Conservation (phyloP, 371 early-diverging fungal genomes). For the Vairimorpha apis region DNA sequence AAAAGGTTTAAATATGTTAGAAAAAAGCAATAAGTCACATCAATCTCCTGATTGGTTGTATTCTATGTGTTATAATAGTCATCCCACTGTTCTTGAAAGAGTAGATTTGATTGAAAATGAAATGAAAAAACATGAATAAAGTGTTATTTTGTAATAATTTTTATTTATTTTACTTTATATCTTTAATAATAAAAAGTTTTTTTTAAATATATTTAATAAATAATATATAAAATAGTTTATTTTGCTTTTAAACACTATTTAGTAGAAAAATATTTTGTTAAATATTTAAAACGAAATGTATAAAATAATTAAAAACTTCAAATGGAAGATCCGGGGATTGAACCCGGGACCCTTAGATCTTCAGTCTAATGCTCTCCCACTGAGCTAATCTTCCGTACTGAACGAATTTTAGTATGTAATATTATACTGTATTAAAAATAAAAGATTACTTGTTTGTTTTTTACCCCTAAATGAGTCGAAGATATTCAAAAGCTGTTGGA, state of each 20-base stretch:
- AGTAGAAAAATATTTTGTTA: too few species aligned
- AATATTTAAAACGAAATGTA: too few species aligned
- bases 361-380: conserved; percentile 62
- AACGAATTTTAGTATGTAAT: too few species aligned
- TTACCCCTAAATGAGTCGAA: not conserved
- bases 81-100: conserved; percentile 84
- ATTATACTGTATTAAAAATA: too few species aligned
- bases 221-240: too few species aligned
- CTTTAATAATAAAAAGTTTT: too few species aligned
- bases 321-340: conserved; percentile 58
- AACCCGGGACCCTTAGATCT: conserved; percentile 61
- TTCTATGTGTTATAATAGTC: conserved; percentile 81
- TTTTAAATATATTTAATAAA: too few species aligned
- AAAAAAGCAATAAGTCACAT: conserved; percentile 77
- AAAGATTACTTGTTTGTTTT: not conserved
- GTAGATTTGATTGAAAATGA: conserved; percentile 66
- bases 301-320: too few species aligned
- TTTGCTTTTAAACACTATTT: too few species aligned
- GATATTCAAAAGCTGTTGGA: conserved; percentile 8
- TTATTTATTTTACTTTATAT: too few species aligned
- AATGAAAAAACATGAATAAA: conserved; percentile 45
- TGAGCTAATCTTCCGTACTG: conserved; percentile 59
- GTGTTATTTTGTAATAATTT: too few species aligned
- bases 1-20: conserved; percentile 76
- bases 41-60: conserved; percentile 78